Conservation (phyloP, 2,329 filamentous ascomycete genomes). For the Didymella glomerata region DNA sequence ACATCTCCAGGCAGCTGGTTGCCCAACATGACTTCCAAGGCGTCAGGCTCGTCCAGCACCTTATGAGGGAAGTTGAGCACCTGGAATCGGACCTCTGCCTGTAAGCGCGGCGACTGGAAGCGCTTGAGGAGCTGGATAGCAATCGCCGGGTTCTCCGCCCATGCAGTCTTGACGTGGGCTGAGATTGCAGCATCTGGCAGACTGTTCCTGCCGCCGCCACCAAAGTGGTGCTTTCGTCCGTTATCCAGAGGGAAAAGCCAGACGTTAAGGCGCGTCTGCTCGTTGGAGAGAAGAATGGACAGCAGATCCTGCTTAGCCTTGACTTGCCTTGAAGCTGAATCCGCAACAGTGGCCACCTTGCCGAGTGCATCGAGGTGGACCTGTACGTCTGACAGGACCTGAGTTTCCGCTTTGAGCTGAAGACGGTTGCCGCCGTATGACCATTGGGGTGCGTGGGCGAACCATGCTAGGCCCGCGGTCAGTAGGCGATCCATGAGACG, state of each 20-base stretch:
- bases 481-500: constrained; percentile 88
- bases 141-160: constrained; percentile 83
- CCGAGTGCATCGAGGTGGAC: constrained; percentile 70
- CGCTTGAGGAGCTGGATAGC: constrained; percentile 85
- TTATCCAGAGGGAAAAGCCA: constrained; percentile 87
- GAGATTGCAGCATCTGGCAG: constrained; percentile 61
- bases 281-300: constrained; percentile 79
- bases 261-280: constrained; percentile 82
- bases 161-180: constrained; percentile 80
- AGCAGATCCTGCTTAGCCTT: constrained; percentile 85
- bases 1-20: constrained; percentile 79
- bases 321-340: constrained; percentile 69
- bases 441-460: constrained; percentile 83
- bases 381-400: constrained; percentile 79
- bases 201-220: constrained; percentile 54
- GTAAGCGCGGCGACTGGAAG: constrained; percentile 78
- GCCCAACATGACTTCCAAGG: constrained; percentile 82
- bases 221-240: constrained; percentile 62
- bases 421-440: constrained; percentile 94
- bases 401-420: constrained; percentile 91
- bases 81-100: constrained; percentile 78
- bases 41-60: constrained; percentile 81
- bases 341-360: constrained; percentile 61
- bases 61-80: constrained; percentile 85
- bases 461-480: constrained; percentile 89